Conservation (phyloP, 176 grass and related monocot species). For the Oryza australiensis region DNA sequence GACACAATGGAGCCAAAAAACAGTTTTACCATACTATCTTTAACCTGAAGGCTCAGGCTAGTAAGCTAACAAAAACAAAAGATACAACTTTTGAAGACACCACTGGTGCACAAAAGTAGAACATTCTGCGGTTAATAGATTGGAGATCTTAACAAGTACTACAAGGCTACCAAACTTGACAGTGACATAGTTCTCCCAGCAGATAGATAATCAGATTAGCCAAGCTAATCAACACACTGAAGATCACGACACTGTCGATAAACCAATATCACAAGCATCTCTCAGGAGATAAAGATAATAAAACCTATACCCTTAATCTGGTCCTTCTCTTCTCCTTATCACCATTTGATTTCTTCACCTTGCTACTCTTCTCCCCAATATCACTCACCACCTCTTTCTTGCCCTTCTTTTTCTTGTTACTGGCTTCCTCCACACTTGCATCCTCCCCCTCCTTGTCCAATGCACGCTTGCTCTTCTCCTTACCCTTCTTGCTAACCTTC, state of each 20-base stretch:
- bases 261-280: background rate
- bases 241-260: background rate
- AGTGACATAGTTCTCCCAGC: background rate
- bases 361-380: constrained; percentile 27
- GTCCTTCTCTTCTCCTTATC: constrained; percentile 45
- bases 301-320: constrained; percentile 36
- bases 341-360: constrained; percentile 26
- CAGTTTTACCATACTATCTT: constrained; percentile 4
- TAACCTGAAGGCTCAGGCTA: constrained; percentile 6
- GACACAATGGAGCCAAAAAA: background rate
- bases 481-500: constrained; percentile 28
- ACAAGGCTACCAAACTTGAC: constrained; percentile 12
- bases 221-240: constrained; percentile 1
- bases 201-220: background rate
- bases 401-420: constrained; percentile 15
- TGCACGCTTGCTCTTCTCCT: constrained; percentile 26
- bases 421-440: background rate
- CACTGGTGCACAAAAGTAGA: background rate
- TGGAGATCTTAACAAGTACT: background rate
- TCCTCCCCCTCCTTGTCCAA: constrained; percentile 27
- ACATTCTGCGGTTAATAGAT: background rate
- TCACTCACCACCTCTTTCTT: constrained; percentile 34
- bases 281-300: background rate
- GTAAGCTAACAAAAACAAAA: constrained; percentile 32
- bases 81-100: constrained; percentile 21